Evolutionary conservation across 768 basidiomycete species (phyloP).

Genomic region (Phallus indusiatus): DNA sequence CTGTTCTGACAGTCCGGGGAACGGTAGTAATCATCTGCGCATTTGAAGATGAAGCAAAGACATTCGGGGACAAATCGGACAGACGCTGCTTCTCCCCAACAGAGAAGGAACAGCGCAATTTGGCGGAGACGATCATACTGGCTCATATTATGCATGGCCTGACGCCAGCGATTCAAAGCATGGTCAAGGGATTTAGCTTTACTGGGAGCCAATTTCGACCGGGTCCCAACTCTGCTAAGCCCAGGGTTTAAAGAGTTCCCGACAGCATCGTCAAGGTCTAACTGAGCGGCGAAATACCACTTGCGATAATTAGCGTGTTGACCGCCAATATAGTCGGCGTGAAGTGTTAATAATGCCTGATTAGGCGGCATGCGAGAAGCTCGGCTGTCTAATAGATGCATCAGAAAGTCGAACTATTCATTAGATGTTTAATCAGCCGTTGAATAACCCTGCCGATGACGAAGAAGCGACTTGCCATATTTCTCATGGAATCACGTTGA

Average conservation of each 20-base stretch:
- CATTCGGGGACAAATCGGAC: constrained; percentile 96
- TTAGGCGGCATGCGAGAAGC: constrained; percentile 98
- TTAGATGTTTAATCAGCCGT: constrained; percentile 9
- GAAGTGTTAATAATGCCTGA: constrained; percentile 91
- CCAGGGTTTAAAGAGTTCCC: constrained; percentile 93
- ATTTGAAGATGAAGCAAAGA: constrained; percentile 99
- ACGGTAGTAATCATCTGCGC: constrained; percentile 98
- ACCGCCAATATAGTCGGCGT: constrained; percentile 98
- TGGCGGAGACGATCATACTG: constrained; percentile 97
- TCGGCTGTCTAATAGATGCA: constrained; percentile 95
- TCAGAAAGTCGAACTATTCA: constrained; percentile 85
- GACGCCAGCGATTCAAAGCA: constrained; percentile 91
- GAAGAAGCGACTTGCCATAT: constrained; percentile 52
- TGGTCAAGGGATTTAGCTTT: constrained; percentile 78
- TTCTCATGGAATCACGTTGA: constrained; percentile 91
- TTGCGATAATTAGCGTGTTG: constrained; percentile 99
- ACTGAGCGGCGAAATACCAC: constrained; percentile 99
- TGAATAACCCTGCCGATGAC: constrained; percentile 1
- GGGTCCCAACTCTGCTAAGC: constrained; percentile 77
- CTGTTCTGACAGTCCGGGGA: constrained; percentile 95
- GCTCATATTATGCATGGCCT: constrained; percentile 99
- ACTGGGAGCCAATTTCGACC: constrained; percentile 38
- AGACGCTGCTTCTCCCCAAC: constrained; percentile 98
- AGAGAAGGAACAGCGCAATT: constrained; percentile 89
- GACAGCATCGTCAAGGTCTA: constrained; percentile 98